Evolutionary conservation across 2,329 filamentous ascomycete genomes (phyloP).

Genomic region (Pseudogymnoascus sp.): DNA sequence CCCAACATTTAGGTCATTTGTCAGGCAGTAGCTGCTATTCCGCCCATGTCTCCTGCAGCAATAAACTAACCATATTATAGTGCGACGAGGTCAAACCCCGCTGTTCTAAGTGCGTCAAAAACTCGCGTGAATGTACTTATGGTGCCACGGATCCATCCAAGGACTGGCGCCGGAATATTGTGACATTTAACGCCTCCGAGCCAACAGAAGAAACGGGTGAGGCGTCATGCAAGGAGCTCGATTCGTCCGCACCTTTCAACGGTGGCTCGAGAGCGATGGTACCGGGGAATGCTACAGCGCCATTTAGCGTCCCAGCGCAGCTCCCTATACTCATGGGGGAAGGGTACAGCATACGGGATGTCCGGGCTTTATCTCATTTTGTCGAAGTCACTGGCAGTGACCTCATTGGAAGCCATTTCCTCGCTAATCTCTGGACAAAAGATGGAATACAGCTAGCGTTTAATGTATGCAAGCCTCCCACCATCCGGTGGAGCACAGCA

Average conservation of each 20-base stretch:
- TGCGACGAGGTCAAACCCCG: not conserved
- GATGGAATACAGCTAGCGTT: constrained; percentile 18
- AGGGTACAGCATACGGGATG: not conserved
- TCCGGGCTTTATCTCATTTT: not conserved
- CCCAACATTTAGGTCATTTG: not conserved
- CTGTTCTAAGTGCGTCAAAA: not conserved
- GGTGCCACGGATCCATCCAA: not conserved
- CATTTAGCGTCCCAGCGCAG: not conserved
- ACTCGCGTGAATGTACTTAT: not conserved
- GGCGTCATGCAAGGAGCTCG: not conserved
- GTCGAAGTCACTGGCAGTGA: not conserved
- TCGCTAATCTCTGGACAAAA: constrained; percentile 13
- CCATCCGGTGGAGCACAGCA: too few relatives aligned
- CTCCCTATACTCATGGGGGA: not conserved
- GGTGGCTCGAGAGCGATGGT: not conserved
- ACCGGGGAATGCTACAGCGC: not conserved
- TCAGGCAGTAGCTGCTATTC: not conserved
- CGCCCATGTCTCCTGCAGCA: not conserved
- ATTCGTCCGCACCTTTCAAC: not conserved
- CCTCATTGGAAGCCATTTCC: constrained; percentile 1
- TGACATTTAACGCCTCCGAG: not conserved
- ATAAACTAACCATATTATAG: constrained; percentile 3
- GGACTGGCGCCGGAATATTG: not conserved
- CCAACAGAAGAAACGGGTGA: not conserved
- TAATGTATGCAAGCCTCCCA: constrained; percentile 9